Base-by-base conservation (phyloP, 2,329 filamentous ascomycete species). In the Fusarium domesticum region DNA sequence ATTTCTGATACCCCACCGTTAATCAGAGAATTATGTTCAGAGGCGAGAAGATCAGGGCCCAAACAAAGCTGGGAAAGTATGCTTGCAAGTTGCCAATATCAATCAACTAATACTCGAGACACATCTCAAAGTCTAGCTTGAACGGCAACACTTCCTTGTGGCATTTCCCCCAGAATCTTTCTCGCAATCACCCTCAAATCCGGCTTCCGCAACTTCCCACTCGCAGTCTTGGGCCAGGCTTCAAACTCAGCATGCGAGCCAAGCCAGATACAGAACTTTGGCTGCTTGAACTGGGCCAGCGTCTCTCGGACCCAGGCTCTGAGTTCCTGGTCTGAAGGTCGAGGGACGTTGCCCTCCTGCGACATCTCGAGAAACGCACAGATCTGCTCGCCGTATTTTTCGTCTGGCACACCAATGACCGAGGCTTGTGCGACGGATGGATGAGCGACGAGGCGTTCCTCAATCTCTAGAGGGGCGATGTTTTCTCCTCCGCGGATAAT, bases 401-500 rank as follows among this genome's bases (percentile, higher is more conserved):
- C 77, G 61, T 95, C 87, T 0, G 84, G 81, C 1, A 95, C 65
- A 0, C 89, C 89, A 0, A 91, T 86, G 1, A 92, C 85, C 47
- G 81, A 85, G 4, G 80, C 85, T 49, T 92, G 86, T 8, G 72
- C 70, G 0, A 95, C 72, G 1, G 70, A 69, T 1, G 78, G 74
- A 59, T 89, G 83, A n/a, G 77, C 77, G 41, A 90, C 78, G 3
- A 95, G 72, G 50, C 81, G 87, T 58, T 90, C 88, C 66, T 95
- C 89, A 12, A 95, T 77, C 63, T 95, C 89, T 1, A 91, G 71
- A 1, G 89, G 89, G 62, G 91, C 86, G 43, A 93, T 92, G 61
- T 95, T 95, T 65, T 95, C 89, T 5, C 89, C 89, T 43, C 87
- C 89, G 16, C 87, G 78, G 57, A 95, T 95, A 54, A 95, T 93